These are phyloP conservation scores for Mycena citricolor DNA, from an alignment of 1,284 basidiomycete genomes.

Conservation along the genomic window DNA sequence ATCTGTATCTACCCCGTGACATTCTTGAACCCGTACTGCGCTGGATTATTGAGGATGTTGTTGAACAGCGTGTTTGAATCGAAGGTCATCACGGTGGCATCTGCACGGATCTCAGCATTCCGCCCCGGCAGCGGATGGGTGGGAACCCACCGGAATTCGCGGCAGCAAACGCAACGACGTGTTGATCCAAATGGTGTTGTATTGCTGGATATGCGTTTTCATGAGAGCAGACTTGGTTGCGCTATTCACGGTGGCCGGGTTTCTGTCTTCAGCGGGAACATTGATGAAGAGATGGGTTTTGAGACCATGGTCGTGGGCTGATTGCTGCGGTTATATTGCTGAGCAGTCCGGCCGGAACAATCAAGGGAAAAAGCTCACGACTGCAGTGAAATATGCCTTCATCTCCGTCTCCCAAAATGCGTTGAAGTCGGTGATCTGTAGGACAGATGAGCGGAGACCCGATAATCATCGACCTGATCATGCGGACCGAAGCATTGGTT, in stretches of 20 bases:
- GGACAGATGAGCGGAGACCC: background rate
- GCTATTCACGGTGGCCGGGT: constrained; percentile 37
- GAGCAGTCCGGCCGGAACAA: background rate
- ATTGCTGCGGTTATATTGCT: constrained; percentile 32
- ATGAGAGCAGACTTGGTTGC: constrained; percentile 33
- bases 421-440: constrained; percentile 46
- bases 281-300: constrained; percentile 53
- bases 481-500: constrained; percentile 42
- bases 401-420: constrained; percentile 54
- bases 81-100: constrained; percentile 45
- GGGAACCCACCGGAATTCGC: constrained; percentile 33
- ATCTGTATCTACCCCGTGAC: constrained; percentile 42
- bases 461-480: background rate
- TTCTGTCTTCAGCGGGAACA: constrained; percentile 52
- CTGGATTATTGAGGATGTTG: constrained; percentile 42
- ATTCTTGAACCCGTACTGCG: constrained; percentile 44
- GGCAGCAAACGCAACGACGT: constrained; percentile 36
- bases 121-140: background rate
- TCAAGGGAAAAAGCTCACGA: constrained; percentile 43
- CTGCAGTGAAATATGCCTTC: constrained; percentile 51
- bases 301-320: constrained; percentile 42
- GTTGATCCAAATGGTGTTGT: constrained; percentile 42
- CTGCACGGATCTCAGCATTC: constrained; percentile 20
- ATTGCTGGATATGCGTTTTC: constrained; percentile 41
- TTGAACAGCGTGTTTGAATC: constrained; percentile 53